Base-by-base conservation (phyloP, 2,329 filamentous ascomycete genomes). In the Calonectria pteridis region DNA sequence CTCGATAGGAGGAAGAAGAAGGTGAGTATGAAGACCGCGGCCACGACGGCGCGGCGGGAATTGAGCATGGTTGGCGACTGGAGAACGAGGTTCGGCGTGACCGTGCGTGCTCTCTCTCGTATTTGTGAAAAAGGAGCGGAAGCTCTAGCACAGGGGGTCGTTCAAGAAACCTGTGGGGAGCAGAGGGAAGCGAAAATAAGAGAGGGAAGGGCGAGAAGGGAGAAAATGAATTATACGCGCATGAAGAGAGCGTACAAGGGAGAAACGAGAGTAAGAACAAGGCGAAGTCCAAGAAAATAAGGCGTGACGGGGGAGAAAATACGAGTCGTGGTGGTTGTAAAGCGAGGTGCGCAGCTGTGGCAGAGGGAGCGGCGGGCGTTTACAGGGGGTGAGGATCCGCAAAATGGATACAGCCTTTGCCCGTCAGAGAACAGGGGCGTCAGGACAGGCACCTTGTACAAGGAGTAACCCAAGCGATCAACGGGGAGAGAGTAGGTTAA, bases 21-120 rank as follows among this genome's bases (percentile, higher is more conserved):
- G 33, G 91, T 90, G 79, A 96, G 84, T 76, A 96, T 85, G 82
- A 93, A 90, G 79, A 91, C 89, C 62, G 95, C 94, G 69, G 93
- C 89, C 78, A 95, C 86, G 75, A 97, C 84, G 81, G 94, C 94
- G 85, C 94, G 93, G 81, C 92, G 91, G 82, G 94, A 94, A 81
- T 94, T 94, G 83, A 96, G 89, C 95, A 97, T 97, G 73, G 81
- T 77, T 69, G 55, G 59, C 51, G 58, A 77, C 37, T 62, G 63
- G 28, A 75, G 72, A 58, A 73, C 37, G 43, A 76, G 69, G 59
- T 71, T 78, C 49, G 76, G 16, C 49, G 35, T 63, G 66, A 67
- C 50, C n/a, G 43, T 62, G 49, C 20, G 71, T 35, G 9, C 33
- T 55, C 35, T 59, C 40, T 64, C 23, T 74, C 77, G 64, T 71